Percentiles rank a stretch among this genome's conserved stretches.
Evolutionary conservation across 2,329 filamentous ascomycete species (phyloP).

Genomic region (Calonectria leucothoes): DNA sequence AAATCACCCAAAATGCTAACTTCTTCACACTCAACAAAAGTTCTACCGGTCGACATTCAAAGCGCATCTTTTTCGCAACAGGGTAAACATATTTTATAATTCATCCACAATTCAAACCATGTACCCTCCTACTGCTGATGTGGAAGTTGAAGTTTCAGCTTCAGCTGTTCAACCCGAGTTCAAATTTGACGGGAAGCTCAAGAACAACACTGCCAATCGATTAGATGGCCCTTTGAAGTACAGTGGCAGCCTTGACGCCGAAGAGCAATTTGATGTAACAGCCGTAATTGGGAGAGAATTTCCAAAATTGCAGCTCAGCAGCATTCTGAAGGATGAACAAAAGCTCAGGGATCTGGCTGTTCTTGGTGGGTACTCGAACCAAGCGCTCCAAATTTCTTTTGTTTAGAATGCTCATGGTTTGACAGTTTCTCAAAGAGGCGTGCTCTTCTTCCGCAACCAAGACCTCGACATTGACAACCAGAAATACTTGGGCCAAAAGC

Average conservation of each 20-base stretch:
- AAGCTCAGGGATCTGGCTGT: conserved; percentile 25
- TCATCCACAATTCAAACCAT: neutral
- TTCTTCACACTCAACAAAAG: neutral
- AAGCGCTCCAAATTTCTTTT: no score
- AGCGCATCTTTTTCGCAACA: neutral
- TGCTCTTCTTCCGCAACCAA: conserved; percentile 26
- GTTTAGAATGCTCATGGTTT: neutral
- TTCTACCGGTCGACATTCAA: neutral
- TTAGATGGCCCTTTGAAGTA: conserved; percentile 20
- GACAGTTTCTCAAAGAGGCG: conserved; percentile 21
- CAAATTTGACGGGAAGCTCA: conserved; percentile 3
- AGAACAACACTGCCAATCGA: conserved; percentile 4
- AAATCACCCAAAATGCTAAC: neutral
- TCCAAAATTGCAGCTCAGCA: conserved; percentile 19
- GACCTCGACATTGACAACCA: conserved; percentile 22
- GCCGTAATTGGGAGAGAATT: conserved; percentile 22
- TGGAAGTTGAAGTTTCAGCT: conserved; percentile 8
- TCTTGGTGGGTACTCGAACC: neutral
- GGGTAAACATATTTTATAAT: no score
- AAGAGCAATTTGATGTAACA: conserved; percentile 26
- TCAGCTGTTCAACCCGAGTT: conserved; percentile 17
- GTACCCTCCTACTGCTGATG: conserved; percentile 25
- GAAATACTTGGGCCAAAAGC: conserved; percentile 21
- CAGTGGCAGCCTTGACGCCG: conserved; percentile 8
- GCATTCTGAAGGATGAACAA: conserved; percentile 19